phyloP scores from a whole-genome alignment of 495 filamentous ascomycete species.

The Penicillium macrosclerotiorum region DNA sequence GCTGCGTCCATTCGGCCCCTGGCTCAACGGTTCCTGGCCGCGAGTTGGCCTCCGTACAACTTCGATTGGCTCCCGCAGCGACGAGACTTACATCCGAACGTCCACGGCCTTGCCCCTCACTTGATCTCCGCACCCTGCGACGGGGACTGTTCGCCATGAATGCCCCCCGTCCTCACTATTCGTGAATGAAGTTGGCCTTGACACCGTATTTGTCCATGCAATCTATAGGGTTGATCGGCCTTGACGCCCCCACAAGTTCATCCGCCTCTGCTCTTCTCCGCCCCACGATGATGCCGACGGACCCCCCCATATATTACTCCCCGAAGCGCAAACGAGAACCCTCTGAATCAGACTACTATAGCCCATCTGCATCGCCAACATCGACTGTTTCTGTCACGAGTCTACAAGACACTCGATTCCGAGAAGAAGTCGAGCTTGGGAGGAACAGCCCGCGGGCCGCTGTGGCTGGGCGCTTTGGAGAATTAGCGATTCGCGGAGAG shows the following conservation, averaged over 20 bases:
- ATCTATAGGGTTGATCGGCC: constrained; percentile 13
- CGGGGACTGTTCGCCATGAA: constrained; percentile 7
- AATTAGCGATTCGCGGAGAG: constrained; percentile 56
- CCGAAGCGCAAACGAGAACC: constrained; percentile 44
- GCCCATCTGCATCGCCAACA: constrained; percentile 36
- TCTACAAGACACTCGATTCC: constrained; percentile 33
- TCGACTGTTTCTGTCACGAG: constrained; percentile 34
- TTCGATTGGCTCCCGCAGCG: constrained; percentile 16
- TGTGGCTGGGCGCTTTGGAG: constrained; percentile 63
- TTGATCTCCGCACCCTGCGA: constrained; percentile 19
- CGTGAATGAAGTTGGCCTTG: constrained; percentile 7
- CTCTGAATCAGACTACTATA: constrained; percentile 34
- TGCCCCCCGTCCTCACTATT: constrained; percentile 9
- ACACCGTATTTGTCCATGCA: constrained; percentile 3
- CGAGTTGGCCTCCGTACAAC: neutral
- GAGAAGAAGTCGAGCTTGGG: constrained; percentile 35
- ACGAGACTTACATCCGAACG: constrained; percentile 8
- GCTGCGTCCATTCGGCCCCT: too few species aligned
- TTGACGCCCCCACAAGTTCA: constrained; percentile 24
- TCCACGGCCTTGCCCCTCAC: constrained; percentile 23
- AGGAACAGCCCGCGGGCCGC: constrained; percentile 59
- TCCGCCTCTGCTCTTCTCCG: constrained; percentile 16
- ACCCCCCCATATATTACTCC: constrained; percentile 27
- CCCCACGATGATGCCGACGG: constrained; percentile 37
- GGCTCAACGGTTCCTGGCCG: neutral